These are phyloP conservation scores for Lonicera japonica DNA, from an alignment of 129 eudicot species.

Conservation along the genomic window DNA sequence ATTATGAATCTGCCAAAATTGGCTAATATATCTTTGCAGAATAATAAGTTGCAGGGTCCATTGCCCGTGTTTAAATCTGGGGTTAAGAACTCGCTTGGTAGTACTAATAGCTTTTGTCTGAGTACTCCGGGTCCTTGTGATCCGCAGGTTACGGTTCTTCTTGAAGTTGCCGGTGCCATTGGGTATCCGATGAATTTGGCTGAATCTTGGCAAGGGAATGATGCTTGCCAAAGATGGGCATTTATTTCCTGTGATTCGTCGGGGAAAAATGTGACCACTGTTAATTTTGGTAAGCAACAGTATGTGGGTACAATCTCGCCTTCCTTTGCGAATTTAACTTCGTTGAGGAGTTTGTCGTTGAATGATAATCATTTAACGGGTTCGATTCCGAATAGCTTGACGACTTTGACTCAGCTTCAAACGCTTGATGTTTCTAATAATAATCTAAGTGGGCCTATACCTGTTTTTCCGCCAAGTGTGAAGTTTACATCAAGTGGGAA, in stretches of 20 bases:
- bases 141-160: neutral
- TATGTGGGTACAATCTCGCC: constrained; percentile 57
- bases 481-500: constrained; percentile 32
- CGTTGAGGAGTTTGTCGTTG: constrained; percentile 31
- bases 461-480: constrained; percentile 22
- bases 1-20: constrained; percentile 27
- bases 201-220: constrained; percentile 45
- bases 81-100: constrained; percentile 7
- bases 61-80: constrained; percentile 32
- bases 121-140: constrained; percentile 49
- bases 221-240: constrained; percentile 42
- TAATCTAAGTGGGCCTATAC: constrained; percentile 42
- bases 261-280: constrained; percentile 29
- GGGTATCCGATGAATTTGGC: constrained; percentile 52
- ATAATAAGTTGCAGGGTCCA: constrained; percentile 60
- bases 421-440: constrained; percentile 42
- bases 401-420: constrained; percentile 29
- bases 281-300: constrained; percentile 23
- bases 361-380: constrained; percentile 52
- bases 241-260: constrained; percentile 22
- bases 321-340: constrained; percentile 37
- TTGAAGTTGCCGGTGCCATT: constrained; percentile 43
- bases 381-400: constrained; percentile 35
- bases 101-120: constrained; percentile 47
- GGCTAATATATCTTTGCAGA: constrained; percentile 39